Percentiles rank a stretch among this genome's conserved stretches.
Evolutionary conservation across 495 filamentous ascomycete species (phyloP).

Genomic region (Antarctomyces pellizariae): DNA sequence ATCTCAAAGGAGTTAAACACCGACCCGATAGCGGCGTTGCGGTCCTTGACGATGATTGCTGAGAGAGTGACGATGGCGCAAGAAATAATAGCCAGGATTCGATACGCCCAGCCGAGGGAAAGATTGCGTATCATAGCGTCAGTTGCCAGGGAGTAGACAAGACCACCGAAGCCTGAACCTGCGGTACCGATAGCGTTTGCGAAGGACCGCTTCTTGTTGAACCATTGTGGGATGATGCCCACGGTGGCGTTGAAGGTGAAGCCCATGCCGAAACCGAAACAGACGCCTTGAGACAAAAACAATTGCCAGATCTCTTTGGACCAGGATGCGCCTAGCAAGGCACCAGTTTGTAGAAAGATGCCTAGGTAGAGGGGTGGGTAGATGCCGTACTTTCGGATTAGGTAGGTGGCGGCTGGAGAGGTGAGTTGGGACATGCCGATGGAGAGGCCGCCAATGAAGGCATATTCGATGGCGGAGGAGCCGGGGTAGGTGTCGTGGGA

Average conservation of each 20-base stretch:
- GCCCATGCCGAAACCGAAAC: conserved; percentile 49
- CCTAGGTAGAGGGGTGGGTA: conserved; percentile 28
- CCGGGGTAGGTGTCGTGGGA: conserved; percentile 28
- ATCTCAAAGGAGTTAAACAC: conserved; percentile 29
- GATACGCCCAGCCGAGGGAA: conserved; percentile 31
- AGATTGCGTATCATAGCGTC: conserved; percentile 29
- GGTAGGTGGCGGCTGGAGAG: conserved; percentile 30
- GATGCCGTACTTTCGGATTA: conserved; percentile 24
- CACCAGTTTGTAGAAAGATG: conserved; percentile 26
- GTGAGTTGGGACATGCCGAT: conserved; percentile 34
- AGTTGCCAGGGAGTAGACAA: conserved; percentile 28
- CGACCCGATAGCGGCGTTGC: conserved; percentile 32
- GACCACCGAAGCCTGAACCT: conserved; percentile 41
- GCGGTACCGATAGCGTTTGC: conserved; percentile 43
- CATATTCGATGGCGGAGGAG: conserved; percentile 32
- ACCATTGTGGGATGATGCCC: conserved; percentile 49
- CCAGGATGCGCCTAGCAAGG: conserved; percentile 31
- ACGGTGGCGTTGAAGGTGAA: conserved; percentile 46
- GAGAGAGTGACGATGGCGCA: conserved; percentile 32
- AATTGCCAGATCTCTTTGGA: conserved; percentile 38
- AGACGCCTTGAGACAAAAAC: conserved; percentile 43
- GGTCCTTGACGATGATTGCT: conserved; percentile 31
- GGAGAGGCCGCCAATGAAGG: conserved; percentile 43
- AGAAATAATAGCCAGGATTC: conserved; percentile 28
- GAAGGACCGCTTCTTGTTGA: conserved; percentile 32